phyloP scores from a whole-genome alignment of 495 filamentous ascomycete genomes.

The Pyrenopolyporus hunteri region DNA sequence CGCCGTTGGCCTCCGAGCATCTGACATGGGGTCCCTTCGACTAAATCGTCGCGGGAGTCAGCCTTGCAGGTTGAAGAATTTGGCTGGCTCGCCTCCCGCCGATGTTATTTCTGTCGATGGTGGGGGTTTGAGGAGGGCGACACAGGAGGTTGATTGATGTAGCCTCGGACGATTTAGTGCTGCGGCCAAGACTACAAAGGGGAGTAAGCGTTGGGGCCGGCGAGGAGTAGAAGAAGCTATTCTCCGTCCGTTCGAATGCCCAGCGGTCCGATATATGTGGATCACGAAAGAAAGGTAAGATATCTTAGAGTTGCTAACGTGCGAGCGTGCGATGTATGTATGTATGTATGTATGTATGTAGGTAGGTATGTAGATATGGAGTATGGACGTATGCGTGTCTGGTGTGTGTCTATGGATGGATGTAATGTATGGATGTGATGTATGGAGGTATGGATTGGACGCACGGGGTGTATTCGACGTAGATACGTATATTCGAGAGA shows the following conservation, averaged over 20 bases:
- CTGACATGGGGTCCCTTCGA: conserved; percentile 39
- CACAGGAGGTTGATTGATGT: conserved; percentile 20
- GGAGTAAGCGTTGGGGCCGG: conserved; percentile 24
- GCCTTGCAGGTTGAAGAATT: conserved; percentile 31
- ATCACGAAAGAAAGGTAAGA: conserved; percentile 31
- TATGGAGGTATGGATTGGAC: too few species aligned
- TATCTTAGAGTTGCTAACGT: conserved; percentile 22
- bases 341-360: conserved; percentile 14
- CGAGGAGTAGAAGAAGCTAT: conserved; percentile 11
- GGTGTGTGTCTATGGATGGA: neutral
- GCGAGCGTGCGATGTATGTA: conserved; percentile 24
- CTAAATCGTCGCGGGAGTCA: conserved; percentile 36
- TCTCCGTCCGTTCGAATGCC: conserved; percentile 22
- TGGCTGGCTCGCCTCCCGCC: conserved; percentile 20
- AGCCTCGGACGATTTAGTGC: conserved; percentile 14
- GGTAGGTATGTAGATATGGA: conserved; percentile 9
- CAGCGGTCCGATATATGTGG: conserved; percentile 28
- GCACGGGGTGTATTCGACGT: neutral
- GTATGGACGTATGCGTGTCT: too few species aligned
- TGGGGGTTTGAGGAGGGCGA: conserved; percentile 24
- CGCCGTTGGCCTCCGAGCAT: conserved; percentile 34
- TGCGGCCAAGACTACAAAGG: conserved; percentile 30
- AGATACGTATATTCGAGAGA: neutral
- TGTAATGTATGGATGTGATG: neutral
- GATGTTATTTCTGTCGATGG: conserved; percentile 33